Percentiles rank a stretch among this genome's conserved stretches.
Conservation (phyloP, 2,329 filamentous ascomycete species). For the Beauveria australis region DNA sequence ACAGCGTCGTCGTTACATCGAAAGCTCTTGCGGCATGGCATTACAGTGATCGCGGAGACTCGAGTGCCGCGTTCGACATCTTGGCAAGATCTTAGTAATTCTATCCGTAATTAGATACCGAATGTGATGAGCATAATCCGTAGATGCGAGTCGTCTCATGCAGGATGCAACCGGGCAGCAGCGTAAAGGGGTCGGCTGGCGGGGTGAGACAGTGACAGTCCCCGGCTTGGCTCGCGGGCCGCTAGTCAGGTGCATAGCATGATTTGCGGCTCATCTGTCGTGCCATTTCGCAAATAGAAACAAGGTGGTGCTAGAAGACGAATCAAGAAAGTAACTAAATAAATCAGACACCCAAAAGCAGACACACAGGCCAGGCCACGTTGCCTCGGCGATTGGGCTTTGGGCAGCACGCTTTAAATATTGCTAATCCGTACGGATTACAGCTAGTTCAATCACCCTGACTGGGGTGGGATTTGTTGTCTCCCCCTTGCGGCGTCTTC, state of each 20-base stretch:
- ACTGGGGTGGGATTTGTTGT: neutral
- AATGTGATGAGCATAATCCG: neutral
- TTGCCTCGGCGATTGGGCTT: conserved; percentile 4
- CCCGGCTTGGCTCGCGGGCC: neutral
- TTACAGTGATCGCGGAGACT: neutral
- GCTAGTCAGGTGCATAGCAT: neutral
- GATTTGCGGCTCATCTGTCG: neutral
- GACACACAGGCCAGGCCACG: neutral
- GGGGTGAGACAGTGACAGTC: neutral
- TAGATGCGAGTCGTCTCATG: too few relatives aligned
- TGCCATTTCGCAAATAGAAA: neutral
- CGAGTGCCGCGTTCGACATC: too few relatives aligned
- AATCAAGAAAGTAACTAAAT: neutral
- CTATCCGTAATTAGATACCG: neutral
- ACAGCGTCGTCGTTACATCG: neutral
- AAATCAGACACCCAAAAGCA: neutral
- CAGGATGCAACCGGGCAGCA: too few relatives aligned
- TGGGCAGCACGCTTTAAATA: neutral
- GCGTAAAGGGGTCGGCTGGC: neutral
- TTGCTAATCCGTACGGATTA: too few relatives aligned
- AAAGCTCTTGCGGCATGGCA: neutral
- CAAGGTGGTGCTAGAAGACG: neutral
- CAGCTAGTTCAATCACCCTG: neutral
- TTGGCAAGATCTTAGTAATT: neutral
- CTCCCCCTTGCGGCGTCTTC: neutral